A percentile compares a stretch with the other conserved stretches of the same genome.
phyloP scores from a whole-genome alignment of 768 basidiomycete genomes.

The Paxillus rubicundulus region DNA sequence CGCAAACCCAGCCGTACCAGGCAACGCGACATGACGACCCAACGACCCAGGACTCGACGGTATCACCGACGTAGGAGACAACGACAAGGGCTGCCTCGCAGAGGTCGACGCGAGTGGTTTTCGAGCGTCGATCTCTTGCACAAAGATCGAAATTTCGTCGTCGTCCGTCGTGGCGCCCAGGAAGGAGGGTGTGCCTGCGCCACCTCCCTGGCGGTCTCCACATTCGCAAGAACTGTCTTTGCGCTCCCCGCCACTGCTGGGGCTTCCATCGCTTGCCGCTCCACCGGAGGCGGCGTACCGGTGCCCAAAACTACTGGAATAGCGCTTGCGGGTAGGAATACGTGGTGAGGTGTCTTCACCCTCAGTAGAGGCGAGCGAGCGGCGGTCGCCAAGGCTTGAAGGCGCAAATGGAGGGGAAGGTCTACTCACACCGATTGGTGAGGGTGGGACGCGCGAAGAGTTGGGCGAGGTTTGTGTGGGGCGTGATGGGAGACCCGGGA shows the following conservation, averaged over 20 bases:
- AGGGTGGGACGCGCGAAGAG: slow-evolving; percentile 41
- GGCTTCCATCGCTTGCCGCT: slow-evolving; percentile 38
- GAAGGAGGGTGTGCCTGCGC: slow-evolving; percentile 35
- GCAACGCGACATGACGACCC: slow-evolving; percentile 1
- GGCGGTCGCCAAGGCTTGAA: slow-evolving; percentile 41
- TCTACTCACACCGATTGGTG: slow-evolving; percentile 35
- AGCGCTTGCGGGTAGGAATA: slow-evolving; percentile 49
- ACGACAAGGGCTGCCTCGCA: slow-evolving; percentile 13
- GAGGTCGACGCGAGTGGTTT: slow-evolving; percentile 49
- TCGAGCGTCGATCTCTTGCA: slow-evolving; percentile 71
- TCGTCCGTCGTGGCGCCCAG: slow-evolving; percentile 57
- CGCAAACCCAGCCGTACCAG: background rate
- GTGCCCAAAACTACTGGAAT: slow-evolving; percentile 78
- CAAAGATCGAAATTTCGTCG: slow-evolving; percentile 75
- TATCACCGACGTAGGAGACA: background rate
- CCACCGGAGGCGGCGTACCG: slow-evolving; percentile 51
- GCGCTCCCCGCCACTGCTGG: slow-evolving; percentile 20
- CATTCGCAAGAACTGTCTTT: slow-evolving; percentile 20
- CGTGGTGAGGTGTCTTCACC: slow-evolving; percentile 33
- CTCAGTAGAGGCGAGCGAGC: slow-evolving; percentile 36
- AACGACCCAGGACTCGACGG: slow-evolving; percentile 7
- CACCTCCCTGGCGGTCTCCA: slow-evolving; percentile 18
- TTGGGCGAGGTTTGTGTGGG: slow-evolving; percentile 39
- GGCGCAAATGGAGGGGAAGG: slow-evolving; percentile 43
- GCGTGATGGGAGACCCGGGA: slow-evolving; percentile 36